phyloP scores from a whole-genome alignment of 345 rosid species.

The Eucalyptus pauciflora region DNA sequence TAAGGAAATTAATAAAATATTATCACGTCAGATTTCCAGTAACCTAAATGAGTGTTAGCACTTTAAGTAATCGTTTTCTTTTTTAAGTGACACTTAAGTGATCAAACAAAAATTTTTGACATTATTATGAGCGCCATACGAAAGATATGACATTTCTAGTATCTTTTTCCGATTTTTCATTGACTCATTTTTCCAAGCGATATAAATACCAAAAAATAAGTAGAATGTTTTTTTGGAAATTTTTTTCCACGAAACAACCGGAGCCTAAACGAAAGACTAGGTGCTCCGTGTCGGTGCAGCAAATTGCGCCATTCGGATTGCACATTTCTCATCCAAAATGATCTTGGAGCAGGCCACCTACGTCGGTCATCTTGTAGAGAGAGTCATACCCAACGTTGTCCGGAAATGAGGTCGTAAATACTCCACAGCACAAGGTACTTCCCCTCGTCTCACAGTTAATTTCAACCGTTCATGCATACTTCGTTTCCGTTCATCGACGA shows the following conservation, averaged over 20 bases:
- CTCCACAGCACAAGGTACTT: background rate
- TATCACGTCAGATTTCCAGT: too few species aligned
- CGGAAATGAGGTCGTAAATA: background rate
- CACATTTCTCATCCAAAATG: background rate
- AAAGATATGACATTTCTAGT: background rate
- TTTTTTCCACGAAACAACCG: fast-evolving
- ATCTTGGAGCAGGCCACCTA: background rate
- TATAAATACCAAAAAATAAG: too few species aligned
- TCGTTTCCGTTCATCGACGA: background rate
- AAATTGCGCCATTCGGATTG: background rate
- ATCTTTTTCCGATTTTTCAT: background rate
- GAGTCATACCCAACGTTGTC: background rate
- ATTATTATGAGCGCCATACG: fast-evolving
- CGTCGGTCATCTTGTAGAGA: background rate
- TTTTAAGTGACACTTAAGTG: background rate
- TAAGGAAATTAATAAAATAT: background rate
- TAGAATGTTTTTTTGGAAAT: too few species aligned
- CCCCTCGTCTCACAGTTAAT: background rate
- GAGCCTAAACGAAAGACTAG: background rate
- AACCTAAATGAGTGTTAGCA: background rate
- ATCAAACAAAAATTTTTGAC: fast-evolving
- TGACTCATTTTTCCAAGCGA: background rate
- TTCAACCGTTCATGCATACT: background rate
- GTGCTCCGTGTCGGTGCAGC: background rate
- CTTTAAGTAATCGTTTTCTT: background rate